These are phyloP conservation scores for Atkinsonella hypoxylon DNA, from an alignment of 2,329 filamentous ascomycete species.

Conservation along the genomic window DNA sequence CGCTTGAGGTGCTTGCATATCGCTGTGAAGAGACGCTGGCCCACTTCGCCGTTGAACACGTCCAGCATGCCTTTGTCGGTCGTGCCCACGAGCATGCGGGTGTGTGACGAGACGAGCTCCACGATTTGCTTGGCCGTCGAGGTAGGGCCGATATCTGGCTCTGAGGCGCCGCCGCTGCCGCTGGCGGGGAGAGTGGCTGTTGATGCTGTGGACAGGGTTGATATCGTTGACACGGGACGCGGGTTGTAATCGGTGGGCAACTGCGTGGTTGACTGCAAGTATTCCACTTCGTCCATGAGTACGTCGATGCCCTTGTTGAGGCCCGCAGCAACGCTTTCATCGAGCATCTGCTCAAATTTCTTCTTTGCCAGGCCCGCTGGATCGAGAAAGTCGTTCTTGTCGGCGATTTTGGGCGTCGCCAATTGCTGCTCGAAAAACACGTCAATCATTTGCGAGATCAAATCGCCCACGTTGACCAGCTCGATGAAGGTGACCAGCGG, in stretches of 20 bases:
- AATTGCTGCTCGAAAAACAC: constrained; percentile 98
- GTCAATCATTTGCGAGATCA: constrained; percentile 98
- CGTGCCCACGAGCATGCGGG: constrained; percentile 82
- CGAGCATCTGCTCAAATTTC: constrained; percentile 96
- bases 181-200: constrained; percentile 11
- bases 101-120: constrained; percentile 77
- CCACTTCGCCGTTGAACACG: constrained; percentile 97
- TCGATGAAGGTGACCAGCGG: constrained; percentile 93
- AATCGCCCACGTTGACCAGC: constrained; percentile 91
- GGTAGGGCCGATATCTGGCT: constrained; percentile 53
- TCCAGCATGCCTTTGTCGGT: constrained; percentile 98
- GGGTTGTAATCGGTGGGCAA: constrained; percentile 85
- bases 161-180: constrained; percentile 19
- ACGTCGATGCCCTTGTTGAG: constrained; percentile 97
- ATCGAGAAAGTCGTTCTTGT: constrained; percentile 89
- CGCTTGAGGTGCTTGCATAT: constrained; percentile 97
- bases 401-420: constrained; percentile 66
- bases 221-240: constrained; percentile 14
- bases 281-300: constrained; percentile 96
- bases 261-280: constrained; percentile 82
- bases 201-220: constrained; percentile 12
- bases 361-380: constrained; percentile 91
- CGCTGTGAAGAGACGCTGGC: constrained; percentile 78
- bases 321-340: constrained; percentile 89
- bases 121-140: constrained; percentile 70